Evolutionary conservation across 257 asterid genomes (phyloP).

Genomic region (Ajuga chamaepitys): DNA sequence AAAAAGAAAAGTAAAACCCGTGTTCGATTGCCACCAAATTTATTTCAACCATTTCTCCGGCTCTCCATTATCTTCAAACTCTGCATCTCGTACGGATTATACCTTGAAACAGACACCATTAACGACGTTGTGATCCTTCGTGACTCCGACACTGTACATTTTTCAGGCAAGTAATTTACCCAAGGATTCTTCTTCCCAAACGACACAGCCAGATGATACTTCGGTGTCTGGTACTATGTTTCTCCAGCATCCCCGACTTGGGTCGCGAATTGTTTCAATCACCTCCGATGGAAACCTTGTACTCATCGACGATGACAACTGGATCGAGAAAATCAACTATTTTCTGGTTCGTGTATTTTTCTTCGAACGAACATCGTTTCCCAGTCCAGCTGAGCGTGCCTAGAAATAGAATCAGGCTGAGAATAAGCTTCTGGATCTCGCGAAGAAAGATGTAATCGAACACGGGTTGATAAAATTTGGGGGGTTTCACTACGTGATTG

Average conservation of each 20-base stretch:
- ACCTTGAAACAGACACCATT: constrained; percentile 23
- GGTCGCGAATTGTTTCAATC: constrained; percentile 53
- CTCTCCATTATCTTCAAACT: background rate
- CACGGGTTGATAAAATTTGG: no score
- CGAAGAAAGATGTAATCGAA: no score
- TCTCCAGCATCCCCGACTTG: constrained; percentile 27
- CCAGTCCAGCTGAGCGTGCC: no score
- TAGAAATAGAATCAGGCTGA: no score
- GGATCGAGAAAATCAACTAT: no score
- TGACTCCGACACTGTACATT: constrained; percentile 21
- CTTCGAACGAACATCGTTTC: no score
- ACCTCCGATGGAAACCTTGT: constrained; percentile 37
- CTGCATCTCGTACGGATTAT: background rate
- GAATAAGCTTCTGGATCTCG: no score
- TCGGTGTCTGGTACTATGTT: constrained; percentile 27
- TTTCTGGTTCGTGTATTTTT: no score
- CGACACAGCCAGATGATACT: constrained; percentile 18
- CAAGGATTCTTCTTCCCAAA: constrained; percentile 30
- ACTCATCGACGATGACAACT: constrained; percentile 20
- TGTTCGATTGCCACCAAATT: no score
- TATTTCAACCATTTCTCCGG: background rate
- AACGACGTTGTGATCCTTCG: constrained; percentile 13
- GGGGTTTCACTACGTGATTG: no score
- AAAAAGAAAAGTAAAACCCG: no score
- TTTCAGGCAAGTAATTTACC: constrained; percentile 16